Evolutionary conservation across 2,329 filamentous ascomycete species (phyloP), one percentile per base, ranked within the genome.

Genomic region (Capronia epimyces): DNA sequence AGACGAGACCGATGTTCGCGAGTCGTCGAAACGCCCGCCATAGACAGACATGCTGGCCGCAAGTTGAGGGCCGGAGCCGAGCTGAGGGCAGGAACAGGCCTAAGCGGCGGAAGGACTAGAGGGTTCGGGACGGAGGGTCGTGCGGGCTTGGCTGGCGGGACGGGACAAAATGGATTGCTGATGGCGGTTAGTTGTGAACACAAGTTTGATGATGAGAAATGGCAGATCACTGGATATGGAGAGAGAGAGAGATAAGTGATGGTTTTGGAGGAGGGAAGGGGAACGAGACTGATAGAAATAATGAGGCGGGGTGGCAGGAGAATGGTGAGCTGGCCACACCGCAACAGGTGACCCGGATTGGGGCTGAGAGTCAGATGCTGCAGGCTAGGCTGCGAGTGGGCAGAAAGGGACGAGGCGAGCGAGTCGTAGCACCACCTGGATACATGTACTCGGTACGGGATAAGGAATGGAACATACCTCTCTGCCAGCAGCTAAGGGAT

Each of bases 21-120:
- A 59, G 46, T 72, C 70, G 52, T 74, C 70, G 63, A 67, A 72
- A 45, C 69, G 66, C 21, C 67, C 66, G 44, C 68, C 63, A 43
- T 71, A 59, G 24, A 62, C 53, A 3, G 53, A 53, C 60, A 62
- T 60, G 32, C 24, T 51, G 53, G 37, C 25, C 47, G 34, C 25
- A 46, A 18, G 15, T 21, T 18, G 18, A 32, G 12, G 36, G 13
- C n/a, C n/a, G 43, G 41, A n/a, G 42, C 3, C 12, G 8, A 21
- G 42, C 29, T 37, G 46, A 25, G 34, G 44, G 48, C 27, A 29
- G 24, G 10, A 9, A 22, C 10, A 21, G 36, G 24, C 16, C 34
- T 37, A 13, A 37, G 34, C 34, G 34, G 34, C 34, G 37, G 40
- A 29, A 34, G 39, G 3, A 18, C 25, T 36, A 15, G 24, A 32